Conservation (phyloP, 768 basidiomycete genomes). For the Podaxis pistillaris region DNA sequence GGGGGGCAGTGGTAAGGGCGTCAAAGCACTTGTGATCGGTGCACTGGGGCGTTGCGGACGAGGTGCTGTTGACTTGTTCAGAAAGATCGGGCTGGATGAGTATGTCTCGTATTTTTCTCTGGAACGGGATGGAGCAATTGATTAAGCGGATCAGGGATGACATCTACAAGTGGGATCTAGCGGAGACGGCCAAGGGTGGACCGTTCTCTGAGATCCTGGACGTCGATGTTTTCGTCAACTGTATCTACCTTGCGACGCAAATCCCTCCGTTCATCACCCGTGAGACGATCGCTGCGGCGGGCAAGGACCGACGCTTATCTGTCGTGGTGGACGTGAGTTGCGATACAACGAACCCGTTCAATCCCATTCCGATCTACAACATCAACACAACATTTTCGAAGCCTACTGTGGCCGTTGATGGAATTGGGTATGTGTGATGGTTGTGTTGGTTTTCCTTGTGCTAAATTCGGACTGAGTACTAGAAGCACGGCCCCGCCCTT, state of each 20-base stretch:
- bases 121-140: not conserved
- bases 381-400: constrained; percentile 93
- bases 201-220: constrained; percentile 95
- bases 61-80: constrained; percentile 93
- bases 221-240: constrained; percentile 98
- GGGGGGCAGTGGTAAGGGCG: constrained; percentile 64
- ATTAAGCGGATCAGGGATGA: constrained; percentile 59
- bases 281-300: constrained; percentile 71
- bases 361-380: constrained; percentile 93
- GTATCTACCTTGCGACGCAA: constrained; percentile 89
- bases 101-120: constrained; percentile 40
- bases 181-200: constrained; percentile 94
- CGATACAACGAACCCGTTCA: constrained; percentile 98
- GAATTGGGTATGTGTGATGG: constrained; percentile 54
- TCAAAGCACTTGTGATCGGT: constrained; percentile 92
- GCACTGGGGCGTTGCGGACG: constrained; percentile 93
- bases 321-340: constrained; percentile 98
- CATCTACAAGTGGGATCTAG: constrained; percentile 97
- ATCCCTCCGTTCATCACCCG: constrained; percentile 83
- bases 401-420: constrained; percentile 85
- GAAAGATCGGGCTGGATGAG: constrained; percentile 95
- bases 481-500: constrained; percentile 67
- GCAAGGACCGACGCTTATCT: constrained; percentile 61
- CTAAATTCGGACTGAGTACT: constrained; percentile 18
- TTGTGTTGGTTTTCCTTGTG: constrained; percentile 8